Base-by-base conservation (phyloP, 495 filamentous ascomycete species). In the Elasticomyces elasticus region DNA sequence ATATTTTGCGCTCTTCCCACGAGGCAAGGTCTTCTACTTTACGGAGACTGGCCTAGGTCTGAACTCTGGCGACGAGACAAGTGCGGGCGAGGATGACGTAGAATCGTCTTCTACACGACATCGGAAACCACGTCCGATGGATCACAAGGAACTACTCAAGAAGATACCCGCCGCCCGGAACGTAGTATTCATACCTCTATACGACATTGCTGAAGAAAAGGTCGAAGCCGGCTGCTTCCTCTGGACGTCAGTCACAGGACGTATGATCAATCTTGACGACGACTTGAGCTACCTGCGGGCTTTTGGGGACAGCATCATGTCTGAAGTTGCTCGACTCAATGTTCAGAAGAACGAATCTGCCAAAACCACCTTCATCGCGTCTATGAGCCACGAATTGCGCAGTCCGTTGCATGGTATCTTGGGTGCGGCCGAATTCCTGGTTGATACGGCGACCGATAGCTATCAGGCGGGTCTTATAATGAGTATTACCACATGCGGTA, bases 341-440 rank as follows among this genome's bases (percentile, higher is more conserved):
- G 54, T 60, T 6, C 43, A 48, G 12, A 52, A 44, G 30, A 47
- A 52, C 17, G 59, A 62, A 23, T 49, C 55, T 22, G 51, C 48
- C 41, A 65, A 65, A 28, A 55, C 42, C 1, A 58, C 52, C 26
- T 63, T 65, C 28, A 55, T 65, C 13, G 49, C 47, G 1, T 51
- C 30, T 0, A 58, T 65, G 13, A 54, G 47, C 13, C 62, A 65
- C 47, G 62, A 65, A 42, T 31, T 64, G 11, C 41, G 60, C 4
- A 50, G 40, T 3, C 60, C 62, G 10, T 35, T 65, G 12, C 62
- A 65, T 33, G 62, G 60, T 10, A 65, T 65, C 19, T 43, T 65
- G 4, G 62, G 54, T 15, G 50, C 52, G 3, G 25, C 59, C 9
- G 58, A 67, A 55, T 64, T 64, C 31, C 45, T 69, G 13, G 47